Evolutionary conservation across 176 grass and related monocot genomes (phyloP).

Genomic region (Cenchrus fungigraminus): DNA sequence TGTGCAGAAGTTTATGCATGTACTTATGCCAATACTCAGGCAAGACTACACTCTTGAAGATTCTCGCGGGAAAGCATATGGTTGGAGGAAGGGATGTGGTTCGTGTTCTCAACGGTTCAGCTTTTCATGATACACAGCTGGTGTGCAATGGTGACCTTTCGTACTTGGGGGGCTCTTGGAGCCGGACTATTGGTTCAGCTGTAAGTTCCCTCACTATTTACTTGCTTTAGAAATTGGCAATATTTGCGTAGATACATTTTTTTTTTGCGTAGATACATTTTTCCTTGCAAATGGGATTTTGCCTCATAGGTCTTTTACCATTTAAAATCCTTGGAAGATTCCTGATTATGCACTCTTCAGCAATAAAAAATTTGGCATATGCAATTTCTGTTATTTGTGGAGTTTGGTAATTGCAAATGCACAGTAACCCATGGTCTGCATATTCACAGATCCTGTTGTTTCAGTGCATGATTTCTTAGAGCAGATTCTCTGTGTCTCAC

Average conservation of each 20-base stretch:
- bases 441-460: conserved; percentile 1
- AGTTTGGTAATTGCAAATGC: conserved; percentile 1
- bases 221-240: conserved; percentile 22
- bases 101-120: conserved; percentile 83
- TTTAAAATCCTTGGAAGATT: background rate
- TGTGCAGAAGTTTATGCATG: background rate
- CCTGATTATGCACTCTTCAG: background rate
- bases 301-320: background rate
- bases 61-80: conserved; percentile 96
- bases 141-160: conserved; percentile 85
- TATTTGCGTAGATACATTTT: background rate
- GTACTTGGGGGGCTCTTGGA: conserved; percentile 93
- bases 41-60: conserved; percentile 97
- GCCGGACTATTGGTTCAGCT: conserved; percentile 80
- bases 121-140: conserved; percentile 95
- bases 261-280: background rate
- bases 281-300: conserved; percentile 10
- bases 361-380: background rate
- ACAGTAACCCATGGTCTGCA: background rate
- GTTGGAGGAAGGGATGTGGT: conserved; percentile 96
- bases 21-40: conserved; percentile 58
- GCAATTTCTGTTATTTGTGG: background rate
- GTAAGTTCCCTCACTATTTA: conserved; percentile 52
- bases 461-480: background rate
- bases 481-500: conserved; percentile 36